Evolutionary conservation across 257 asterid genomes (phyloP).

Genomic region (Salvia miltiorrhiza): DNA sequence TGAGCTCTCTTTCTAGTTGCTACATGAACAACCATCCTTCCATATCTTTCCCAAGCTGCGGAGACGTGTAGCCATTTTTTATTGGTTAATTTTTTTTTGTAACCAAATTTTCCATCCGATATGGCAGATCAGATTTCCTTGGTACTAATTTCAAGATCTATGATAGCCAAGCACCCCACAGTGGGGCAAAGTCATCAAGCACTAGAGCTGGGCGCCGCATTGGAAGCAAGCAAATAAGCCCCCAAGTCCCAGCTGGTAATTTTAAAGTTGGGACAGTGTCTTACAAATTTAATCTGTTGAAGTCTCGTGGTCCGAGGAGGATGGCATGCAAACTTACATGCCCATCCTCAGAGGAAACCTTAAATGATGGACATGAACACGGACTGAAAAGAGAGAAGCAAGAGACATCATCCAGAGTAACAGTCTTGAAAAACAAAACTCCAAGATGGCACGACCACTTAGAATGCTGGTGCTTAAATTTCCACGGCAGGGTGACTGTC

Average conservation of each 20-base stretch:
- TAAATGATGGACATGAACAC: constrained; percentile 17
- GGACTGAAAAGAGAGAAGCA: constrained; percentile 25
- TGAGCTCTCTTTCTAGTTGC: not conserved
- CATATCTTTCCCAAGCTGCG: not conserved
- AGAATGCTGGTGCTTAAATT: constrained; percentile 98
- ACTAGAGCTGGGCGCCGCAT: constrained; percentile 69
- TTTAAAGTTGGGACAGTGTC: constrained; percentile 76
- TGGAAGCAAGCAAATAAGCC: constrained; percentile 82
- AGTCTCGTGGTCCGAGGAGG: constrained; percentile 93
- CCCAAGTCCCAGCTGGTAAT: constrained; percentile 86
- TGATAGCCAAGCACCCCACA: constrained; percentile 78
- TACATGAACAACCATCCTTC: not conserved
- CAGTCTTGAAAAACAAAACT: constrained; percentile 74
- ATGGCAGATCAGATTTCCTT: constrained; percentile 83
- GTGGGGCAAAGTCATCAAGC: constrained; percentile 77
- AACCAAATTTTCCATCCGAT: not conserved
- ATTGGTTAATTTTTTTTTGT: not conserved
- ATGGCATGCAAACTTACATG: constrained; percentile 65
- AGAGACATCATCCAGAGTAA: constrained; percentile 22
- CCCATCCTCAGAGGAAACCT: constrained; percentile 30
- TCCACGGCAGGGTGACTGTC: constrained; percentile 97
- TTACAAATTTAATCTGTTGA: constrained; percentile 80
- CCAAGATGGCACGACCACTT: constrained; percentile 94
- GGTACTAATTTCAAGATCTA: constrained; percentile 85
- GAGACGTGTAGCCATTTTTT: constrained; percentile 33